These are phyloP conservation scores for Phycomyces nitens DNA, from an alignment of 192 early-diverging fungal genomes.

Conservation along the genomic window DNA sequence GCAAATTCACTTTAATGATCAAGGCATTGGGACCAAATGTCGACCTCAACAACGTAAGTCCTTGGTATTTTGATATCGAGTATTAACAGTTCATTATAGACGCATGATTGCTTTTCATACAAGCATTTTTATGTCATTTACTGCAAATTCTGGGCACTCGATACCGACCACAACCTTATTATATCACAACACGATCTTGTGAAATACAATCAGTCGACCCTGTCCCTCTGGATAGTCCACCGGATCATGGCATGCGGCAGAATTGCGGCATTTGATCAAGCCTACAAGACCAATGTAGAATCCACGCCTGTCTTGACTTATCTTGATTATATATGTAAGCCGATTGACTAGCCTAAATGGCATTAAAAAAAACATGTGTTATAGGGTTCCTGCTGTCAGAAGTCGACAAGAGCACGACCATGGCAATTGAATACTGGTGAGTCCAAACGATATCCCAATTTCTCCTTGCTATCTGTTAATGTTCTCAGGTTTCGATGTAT, in stretches of 20 bases:
- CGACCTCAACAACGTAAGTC: constrained; percentile 67
- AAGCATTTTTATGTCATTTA: constrained; percentile 98
- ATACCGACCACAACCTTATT: constrained; percentile 83
- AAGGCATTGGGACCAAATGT: constrained; percentile 62
- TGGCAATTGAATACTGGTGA: constrained; percentile 38
- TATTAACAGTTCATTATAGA: constrained; percentile 59
- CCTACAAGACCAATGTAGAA: not conserved
- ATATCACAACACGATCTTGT: constrained; percentile 66
- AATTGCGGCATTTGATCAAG: constrained; percentile 25
- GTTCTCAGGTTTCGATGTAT: constrained; percentile 85
- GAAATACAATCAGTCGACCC: constrained; percentile 66
- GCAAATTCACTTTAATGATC: constrained; percentile 59
- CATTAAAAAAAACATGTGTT: no score
- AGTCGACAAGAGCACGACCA: constrained; percentile 33
- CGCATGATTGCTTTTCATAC: constrained; percentile 88
- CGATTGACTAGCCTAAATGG: no score
- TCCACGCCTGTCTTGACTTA: constrained; percentile 21
- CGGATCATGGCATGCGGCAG: constrained; percentile 72
- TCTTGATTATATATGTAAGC: constrained; percentile 40
- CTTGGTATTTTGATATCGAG: no score
- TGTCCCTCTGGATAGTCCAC: constrained; percentile 65
- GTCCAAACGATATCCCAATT: no score
- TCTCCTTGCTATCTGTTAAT: no score
- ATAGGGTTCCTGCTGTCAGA: constrained; percentile 41
- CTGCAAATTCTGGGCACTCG: constrained; percentile 95